These are phyloP conservation scores for Closterium sp. DNA, from an alignment of 139 green algal species.

Conservation along the genomic window DNA sequence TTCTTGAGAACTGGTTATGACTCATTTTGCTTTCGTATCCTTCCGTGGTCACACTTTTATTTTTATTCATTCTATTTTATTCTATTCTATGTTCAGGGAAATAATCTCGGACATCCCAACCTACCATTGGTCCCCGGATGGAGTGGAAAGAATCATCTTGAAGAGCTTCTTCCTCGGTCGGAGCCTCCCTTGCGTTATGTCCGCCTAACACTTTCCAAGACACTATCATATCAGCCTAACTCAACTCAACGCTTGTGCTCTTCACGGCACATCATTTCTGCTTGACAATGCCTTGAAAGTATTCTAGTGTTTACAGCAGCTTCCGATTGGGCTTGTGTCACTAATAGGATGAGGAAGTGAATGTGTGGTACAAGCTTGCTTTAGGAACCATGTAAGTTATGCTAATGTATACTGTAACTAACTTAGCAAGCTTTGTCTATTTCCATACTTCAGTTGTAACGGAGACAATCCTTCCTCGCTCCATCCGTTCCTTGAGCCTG, in stretches of 20 bases:
- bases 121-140: neutral
- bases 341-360: neutral
- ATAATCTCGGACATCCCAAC: neutral
- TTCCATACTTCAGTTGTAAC: too few species aligned
- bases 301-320: neutral
- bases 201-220: too few species aligned
- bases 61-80: too few species aligned
- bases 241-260: too few species aligned
- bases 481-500: too few species aligned
- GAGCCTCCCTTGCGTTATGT: neutral
- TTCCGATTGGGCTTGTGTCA: neutral
- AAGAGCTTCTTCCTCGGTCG: conserved; percentile 10
- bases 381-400: neutral
- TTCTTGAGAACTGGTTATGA: too few species aligned
- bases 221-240: too few species aligned
- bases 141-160: neutral
- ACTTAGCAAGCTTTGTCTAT: too few species aligned
- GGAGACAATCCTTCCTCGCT: neutral
- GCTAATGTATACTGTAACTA: neutral
- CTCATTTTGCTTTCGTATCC: too few species aligned
- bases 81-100: neutral
- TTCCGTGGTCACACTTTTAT: too few species aligned
- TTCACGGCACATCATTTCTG: neutral
- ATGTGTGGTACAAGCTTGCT: neutral
- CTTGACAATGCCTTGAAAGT: neutral